These are phyloP conservation scores for Quercus berberidifolia DNA, from an alignment of 306 rosid species.

Conservation along the genomic window DNA sequence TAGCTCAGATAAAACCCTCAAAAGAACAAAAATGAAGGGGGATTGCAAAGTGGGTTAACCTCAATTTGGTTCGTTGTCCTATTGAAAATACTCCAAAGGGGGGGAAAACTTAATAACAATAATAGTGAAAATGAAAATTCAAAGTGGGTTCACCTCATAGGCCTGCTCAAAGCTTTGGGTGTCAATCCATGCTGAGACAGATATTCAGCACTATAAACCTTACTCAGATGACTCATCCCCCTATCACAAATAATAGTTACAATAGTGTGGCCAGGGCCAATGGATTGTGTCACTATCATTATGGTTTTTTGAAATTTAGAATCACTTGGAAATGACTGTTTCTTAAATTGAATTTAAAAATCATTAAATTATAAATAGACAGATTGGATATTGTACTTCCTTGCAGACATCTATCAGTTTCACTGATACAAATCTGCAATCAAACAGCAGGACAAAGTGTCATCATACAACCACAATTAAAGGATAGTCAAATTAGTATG, in stretches of 20 bases:
- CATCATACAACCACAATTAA: slow-evolving; percentile 13
- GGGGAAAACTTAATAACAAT: too few relatives aligned
- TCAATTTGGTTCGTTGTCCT: too few relatives aligned
- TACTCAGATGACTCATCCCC: too few relatives aligned
- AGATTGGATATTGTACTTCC: slow-evolving; percentile 74
- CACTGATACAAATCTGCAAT: slow-evolving; percentile 49
- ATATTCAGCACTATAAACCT: too few relatives aligned
- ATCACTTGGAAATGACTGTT: neutral
- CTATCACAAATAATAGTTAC: too few relatives aligned
- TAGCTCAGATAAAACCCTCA: too few relatives aligned
- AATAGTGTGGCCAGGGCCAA: too few relatives aligned
- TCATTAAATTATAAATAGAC: slow-evolving; percentile 38
- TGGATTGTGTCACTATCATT: neutral
- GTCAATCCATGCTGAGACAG: slow-evolving; percentile 41
- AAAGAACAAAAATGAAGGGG: too few relatives aligned
- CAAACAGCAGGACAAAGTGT: slow-evolving; percentile 19
- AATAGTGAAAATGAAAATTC: too few relatives aligned
- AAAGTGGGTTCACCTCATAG: too few relatives aligned
- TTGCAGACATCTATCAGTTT: slow-evolving; percentile 60
- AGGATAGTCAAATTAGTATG: neutral
- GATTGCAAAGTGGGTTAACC: too few relatives aligned
- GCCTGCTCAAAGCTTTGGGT: slow-evolving; percentile 38
- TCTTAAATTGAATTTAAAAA: neutral
- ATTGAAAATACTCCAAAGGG: too few relatives aligned
- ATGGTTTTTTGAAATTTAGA: slow-evolving; percentile 4